Evolutionary conservation across 2,329 filamentous ascomycete species (phyloP).

Genomic region (Trichoderma sp.): DNA sequence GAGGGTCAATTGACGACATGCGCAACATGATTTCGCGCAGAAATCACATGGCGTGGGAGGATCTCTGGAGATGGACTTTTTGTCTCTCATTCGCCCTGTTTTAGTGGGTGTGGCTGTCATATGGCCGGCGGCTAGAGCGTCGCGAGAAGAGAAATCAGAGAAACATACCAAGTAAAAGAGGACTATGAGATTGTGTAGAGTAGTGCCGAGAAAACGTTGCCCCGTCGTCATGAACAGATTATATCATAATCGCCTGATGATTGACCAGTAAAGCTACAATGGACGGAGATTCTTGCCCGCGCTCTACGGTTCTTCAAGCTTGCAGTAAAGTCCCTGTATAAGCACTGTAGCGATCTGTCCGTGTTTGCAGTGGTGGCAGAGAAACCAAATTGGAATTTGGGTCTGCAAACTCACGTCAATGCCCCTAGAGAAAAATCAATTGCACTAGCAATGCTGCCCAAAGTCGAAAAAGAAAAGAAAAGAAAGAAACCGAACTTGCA

Average conservation of each 20-base stretch:
- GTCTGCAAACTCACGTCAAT: background rate
- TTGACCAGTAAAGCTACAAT: background rate
- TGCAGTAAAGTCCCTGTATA: background rate
- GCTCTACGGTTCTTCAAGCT: background rate
- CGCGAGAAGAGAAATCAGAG: background rate
- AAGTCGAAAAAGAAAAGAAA: background rate
- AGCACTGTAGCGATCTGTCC: background rate
- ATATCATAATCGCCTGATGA: background rate
- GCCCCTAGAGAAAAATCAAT: background rate
- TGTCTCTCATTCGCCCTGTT: background rate
- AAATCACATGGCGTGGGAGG: conserved; percentile 9
- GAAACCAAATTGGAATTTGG: background rate
- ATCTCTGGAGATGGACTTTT: background rate
- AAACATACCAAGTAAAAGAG: background rate
- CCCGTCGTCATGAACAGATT: background rate
- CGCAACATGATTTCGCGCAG: background rate
- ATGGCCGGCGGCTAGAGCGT: conserved; percentile 17
- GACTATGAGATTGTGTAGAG: background rate
- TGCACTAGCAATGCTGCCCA: background rate
- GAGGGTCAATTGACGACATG: conserved; percentile 22
- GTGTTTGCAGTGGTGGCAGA: background rate
- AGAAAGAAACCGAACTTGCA: background rate
- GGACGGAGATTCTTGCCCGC: background rate
- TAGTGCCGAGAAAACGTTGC: background rate
- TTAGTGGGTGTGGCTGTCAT: background rate